Conservation (phyloP, 2,329 filamentous ascomycete genomes). For the Didymella glomerata region DNA sequence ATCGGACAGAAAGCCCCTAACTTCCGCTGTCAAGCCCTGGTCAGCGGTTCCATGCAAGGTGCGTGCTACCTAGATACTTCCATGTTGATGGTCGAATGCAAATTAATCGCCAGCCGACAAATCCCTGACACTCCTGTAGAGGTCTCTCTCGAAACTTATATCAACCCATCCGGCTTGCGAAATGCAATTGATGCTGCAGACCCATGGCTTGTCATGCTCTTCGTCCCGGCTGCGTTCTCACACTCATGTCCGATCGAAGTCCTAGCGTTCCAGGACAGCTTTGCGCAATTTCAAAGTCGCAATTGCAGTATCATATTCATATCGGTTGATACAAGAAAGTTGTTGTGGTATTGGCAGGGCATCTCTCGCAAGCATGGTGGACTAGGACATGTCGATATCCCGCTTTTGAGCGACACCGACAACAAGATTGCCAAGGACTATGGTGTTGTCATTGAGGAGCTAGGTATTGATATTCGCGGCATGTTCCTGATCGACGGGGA, state of each 20-base stretch:
- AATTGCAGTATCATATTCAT: neutral
- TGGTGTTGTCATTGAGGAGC: neutral
- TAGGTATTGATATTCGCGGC: neutral
- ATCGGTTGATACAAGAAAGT: neutral
- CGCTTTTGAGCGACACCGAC: neutral
- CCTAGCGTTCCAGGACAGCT: neutral
- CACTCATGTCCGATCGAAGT: neutral
- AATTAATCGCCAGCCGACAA: neutral
- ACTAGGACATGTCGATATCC: neutral
- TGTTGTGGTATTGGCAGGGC: neutral
- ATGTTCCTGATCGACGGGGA: neutral
- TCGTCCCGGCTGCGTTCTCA: neutral
- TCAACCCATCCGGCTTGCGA: neutral
- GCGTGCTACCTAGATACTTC: neutral
- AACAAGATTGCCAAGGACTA: slow-evolving; percentile 1
- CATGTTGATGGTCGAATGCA: neutral
- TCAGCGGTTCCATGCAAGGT: neutral
- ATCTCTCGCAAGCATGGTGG: neutral
- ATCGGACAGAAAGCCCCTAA: neutral
- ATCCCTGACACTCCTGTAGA: neutral
- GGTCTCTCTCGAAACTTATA: neutral
- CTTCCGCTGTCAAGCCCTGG: neutral
- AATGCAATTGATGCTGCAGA: no score
- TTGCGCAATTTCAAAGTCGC: neutral
- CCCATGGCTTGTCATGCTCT: neutral